These are phyloP conservation scores for Colletotrichum cordylinicola DNA, from an alignment of 2,329 filamentous ascomycete genomes.

Conservation along the genomic window DNA sequence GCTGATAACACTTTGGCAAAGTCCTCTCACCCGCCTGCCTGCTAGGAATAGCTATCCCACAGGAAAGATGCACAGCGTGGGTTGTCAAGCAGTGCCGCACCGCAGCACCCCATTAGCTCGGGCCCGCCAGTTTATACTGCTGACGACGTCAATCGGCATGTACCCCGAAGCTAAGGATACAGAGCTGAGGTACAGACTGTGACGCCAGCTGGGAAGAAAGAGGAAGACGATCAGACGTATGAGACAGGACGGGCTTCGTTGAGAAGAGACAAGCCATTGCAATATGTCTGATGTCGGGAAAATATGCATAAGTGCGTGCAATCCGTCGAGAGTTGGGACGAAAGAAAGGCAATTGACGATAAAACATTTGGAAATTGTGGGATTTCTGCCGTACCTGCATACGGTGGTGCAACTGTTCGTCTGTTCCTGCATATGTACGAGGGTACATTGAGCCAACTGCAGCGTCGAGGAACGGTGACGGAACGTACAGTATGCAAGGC, in stretches of 20 bases:
- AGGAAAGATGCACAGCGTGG: not conserved
- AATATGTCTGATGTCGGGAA: not conserved
- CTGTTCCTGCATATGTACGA: conserved; percentile 21
- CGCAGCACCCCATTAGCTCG: not conserved
- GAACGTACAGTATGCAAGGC: conserved; percentile 17
- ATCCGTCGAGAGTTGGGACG: not conserved
- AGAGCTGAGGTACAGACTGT: not conserved
- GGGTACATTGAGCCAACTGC: not conserved
- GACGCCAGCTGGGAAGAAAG: not conserved
- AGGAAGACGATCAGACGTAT: not conserved
- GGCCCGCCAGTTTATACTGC: not conserved
- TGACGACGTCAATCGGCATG: not conserved
- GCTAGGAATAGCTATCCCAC: not conserved
- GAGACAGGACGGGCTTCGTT: not conserved
- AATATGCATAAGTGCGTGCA: not conserved
- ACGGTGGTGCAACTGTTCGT: conserved; percentile 6
- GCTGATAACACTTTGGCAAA: not conserved
- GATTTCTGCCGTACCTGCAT: conserved; percentile 20
- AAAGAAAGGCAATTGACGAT: not conserved
- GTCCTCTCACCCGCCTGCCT: not conserved
- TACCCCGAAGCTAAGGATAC: not conserved
- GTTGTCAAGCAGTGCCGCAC: not conserved
- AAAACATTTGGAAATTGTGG: not conserved
- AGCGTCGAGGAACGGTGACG: not conserved
- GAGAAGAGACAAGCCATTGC: not conserved